Evolutionary conservation across 2,329 filamentous ascomycete species (phyloP).

Genomic region (Xylaria sp.): DNA sequence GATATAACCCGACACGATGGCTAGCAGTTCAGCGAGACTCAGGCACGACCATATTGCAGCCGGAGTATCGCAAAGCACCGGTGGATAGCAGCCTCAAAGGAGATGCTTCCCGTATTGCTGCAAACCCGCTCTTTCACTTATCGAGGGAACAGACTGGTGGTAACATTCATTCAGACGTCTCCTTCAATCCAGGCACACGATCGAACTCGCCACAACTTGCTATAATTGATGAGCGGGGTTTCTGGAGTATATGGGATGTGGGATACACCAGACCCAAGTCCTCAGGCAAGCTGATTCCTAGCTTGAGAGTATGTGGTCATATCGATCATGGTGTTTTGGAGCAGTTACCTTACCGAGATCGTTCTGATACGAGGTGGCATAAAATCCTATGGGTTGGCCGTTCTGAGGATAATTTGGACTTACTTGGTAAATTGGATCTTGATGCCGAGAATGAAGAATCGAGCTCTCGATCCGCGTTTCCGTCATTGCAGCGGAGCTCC

Average conservation of each 20-base stretch:
- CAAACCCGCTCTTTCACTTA: conserved; percentile 66
- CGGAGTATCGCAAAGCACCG: conserved; percentile 56
- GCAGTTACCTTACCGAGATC: conserved; percentile 47
- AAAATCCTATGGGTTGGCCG: conserved; percentile 56
- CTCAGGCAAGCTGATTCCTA: conserved; percentile 49
- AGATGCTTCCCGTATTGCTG: conserved; percentile 62
- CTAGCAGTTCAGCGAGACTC: conserved; percentile 63
- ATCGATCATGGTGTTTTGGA: conserved; percentile 53
- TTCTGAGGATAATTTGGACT: conserved; percentile 38
- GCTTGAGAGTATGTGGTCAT: conserved; percentile 55
- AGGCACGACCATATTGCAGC: conserved; percentile 62
- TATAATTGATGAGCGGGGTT: conserved; percentile 71
- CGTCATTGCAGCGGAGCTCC: conserved; percentile 65
- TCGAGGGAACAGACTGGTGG: conserved; percentile 62
- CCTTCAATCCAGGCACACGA: conserved; percentile 66
- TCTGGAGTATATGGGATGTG: conserved; percentile 76
- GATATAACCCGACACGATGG: conserved; percentile 58
- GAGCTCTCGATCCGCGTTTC: conserved; percentile 40
- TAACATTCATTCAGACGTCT: conserved; percentile 67
- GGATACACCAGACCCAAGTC: conserved; percentile 50
- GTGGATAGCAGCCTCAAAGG: conserved; percentile 36
- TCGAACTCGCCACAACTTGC: conserved; percentile 69
- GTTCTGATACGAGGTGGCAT: conserved; percentile 52
- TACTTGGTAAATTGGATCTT: conserved; percentile 52
- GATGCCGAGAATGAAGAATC: conserved; percentile 44